A percentile compares a stretch with the other conserved stretches of the same genome.
These are phyloP conservation scores for Eleusine coracana DNA, from an alignment of 176 grass and related monocot species.

Conservation along the genomic window DNA sequence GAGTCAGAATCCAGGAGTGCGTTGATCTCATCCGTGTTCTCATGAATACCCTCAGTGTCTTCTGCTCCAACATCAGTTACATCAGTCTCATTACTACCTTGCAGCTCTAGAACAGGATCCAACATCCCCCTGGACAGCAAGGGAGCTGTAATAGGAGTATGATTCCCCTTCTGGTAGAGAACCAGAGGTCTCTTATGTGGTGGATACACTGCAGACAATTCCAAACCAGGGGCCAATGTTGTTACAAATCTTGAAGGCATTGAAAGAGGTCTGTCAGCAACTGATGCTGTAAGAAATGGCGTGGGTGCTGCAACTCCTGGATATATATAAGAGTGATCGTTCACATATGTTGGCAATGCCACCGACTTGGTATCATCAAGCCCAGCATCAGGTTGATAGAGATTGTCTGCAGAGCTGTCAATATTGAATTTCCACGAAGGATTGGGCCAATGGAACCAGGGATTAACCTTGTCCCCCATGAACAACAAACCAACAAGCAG, in stretches of 20 bases:
- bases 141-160: conserved; percentile 15
- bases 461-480: conserved; percentile 70
- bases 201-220: conserved; percentile 7
- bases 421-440: conserved; percentile 58
- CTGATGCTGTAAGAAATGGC: conserved; percentile 28
- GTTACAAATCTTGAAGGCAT: conserved; percentile 28
- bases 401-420: conserved; percentile 35
- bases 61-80: conserved; percentile 55
- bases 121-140: conserved; percentile 19
- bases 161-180: conserved; percentile 47
- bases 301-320: conserved; percentile 41
- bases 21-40: conserved; percentile 89
- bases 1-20: conserved; percentile 85
- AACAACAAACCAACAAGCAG: conserved; percentile 44
- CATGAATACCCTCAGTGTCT: conserved; percentile 65
- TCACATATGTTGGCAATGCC: conserved; percentile 46
- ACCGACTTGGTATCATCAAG: conserved; percentile 43
- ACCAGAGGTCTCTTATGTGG: conserved; percentile 44
- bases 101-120: conserved; percentile 59
- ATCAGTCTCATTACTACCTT: conserved; percentile 73
- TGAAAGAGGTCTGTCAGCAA: conserved; percentile 23
- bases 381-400: conserved; percentile 40
- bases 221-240: conserved; percentile 27
- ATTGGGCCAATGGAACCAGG: conserved; percentile 47
- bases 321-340: conserved; percentile 36